A percentile compares a stretch with the other conserved stretches of the same genome.
phyloP scores from a whole-genome alignment of 2,329 filamentous ascomycete species.

The Stagonosporopsis vannaccii region DNA sequence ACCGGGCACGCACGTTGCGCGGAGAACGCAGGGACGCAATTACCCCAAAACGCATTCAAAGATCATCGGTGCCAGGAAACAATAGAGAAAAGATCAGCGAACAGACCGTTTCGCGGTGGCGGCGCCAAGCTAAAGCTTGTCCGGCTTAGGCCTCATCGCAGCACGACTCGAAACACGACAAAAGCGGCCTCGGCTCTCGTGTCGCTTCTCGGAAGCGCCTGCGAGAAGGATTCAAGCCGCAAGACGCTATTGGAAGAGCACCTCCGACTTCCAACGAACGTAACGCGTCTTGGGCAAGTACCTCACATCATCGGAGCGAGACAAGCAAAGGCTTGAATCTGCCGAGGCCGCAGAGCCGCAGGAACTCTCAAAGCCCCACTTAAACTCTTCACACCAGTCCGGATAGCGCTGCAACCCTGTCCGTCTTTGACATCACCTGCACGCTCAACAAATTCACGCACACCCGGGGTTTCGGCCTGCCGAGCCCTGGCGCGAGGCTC shows the following conservation, averaged over 20 bases:
- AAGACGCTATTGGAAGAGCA: constrained; percentile 5
- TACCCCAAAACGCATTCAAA: constrained; percentile 15
- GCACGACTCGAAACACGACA: neutral
- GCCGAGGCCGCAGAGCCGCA: constrained; percentile 26
- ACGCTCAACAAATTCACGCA: constrained; percentile 21
- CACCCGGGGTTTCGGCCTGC: constrained; percentile 17
- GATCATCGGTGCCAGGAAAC: constrained; percentile 7
- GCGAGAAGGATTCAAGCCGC: neutral
- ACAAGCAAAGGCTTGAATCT: constrained; percentile 19
- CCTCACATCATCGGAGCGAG: constrained; percentile 12
- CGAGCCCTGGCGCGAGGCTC: constrained; percentile 2
- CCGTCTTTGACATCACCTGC: constrained; percentile 24
- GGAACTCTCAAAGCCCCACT: constrained; percentile 1
- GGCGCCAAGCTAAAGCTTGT: constrained; percentile 23
- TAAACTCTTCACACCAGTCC: constrained; percentile 1
- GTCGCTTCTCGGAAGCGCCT: constrained; percentile 7
- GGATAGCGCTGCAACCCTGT: constrained; percentile 21
- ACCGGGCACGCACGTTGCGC: constrained; percentile 1
- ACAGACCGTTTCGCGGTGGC: constrained; percentile 11
- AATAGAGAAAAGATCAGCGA: constrained; percentile 6
- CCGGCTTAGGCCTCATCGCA: constrained; percentile 12
- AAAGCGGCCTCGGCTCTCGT: constrained; percentile 10
- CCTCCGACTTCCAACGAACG: constrained; percentile 5
- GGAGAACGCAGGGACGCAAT: constrained; percentile 14
- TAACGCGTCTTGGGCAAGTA: constrained; percentile 10